Evolutionary conservation across 2,329 filamentous ascomycete species (phyloP).

Genomic region (Penicillium sp.): DNA sequence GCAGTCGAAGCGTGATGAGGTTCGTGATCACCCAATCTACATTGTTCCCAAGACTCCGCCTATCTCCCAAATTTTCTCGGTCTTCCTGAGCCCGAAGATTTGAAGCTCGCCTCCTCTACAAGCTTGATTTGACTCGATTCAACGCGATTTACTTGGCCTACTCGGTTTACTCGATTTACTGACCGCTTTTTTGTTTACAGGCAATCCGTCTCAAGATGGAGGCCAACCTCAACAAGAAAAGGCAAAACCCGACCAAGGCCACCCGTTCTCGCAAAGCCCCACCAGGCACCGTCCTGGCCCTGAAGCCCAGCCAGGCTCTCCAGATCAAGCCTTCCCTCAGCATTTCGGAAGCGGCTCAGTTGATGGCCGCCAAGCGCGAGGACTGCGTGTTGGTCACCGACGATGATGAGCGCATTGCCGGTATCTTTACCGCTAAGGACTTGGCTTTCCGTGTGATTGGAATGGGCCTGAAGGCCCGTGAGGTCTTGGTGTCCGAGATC

Average conservation of each 20-base stretch:
- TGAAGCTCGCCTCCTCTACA: neutral
- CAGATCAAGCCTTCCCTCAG: slow-evolving; percentile 96
- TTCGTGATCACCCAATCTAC: slow-evolving; percentile 48
- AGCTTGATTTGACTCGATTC: neutral
- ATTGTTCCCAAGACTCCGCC: neutral
- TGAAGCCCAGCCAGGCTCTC: slow-evolving; percentile 92
- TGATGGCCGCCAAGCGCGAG: slow-evolving; percentile 98
- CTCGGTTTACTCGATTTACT: neutral
- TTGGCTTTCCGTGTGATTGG: slow-evolving; percentile 96
- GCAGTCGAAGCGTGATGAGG: slow-evolving; percentile 97
- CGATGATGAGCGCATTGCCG: slow-evolving; percentile 94
- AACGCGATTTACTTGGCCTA: too few species aligned
- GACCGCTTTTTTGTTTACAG: slow-evolving; percentile 50
- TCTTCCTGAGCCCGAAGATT: neutral
- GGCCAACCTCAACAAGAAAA: slow-evolving; percentile 97
- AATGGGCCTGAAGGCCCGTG: slow-evolving; percentile 81
- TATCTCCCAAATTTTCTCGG: neutral
- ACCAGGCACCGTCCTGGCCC: slow-evolving; percentile 89
- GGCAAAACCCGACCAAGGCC: slow-evolving; percentile 73
- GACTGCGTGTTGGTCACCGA: slow-evolving; percentile 98
- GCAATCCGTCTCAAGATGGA: slow-evolving; percentile 97
- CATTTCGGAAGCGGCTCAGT: slow-evolving; percentile 91
- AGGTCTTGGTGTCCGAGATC: slow-evolving; percentile 93
- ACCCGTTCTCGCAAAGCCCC: slow-evolving; percentile 89
- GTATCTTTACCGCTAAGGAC: slow-evolving; percentile 99